A percentile compares a stretch with the other conserved stretches of the same genome.
phyloP scores from a whole-genome alignment of 345 rosid species.

The Rhizophora apiculata region DNA sequence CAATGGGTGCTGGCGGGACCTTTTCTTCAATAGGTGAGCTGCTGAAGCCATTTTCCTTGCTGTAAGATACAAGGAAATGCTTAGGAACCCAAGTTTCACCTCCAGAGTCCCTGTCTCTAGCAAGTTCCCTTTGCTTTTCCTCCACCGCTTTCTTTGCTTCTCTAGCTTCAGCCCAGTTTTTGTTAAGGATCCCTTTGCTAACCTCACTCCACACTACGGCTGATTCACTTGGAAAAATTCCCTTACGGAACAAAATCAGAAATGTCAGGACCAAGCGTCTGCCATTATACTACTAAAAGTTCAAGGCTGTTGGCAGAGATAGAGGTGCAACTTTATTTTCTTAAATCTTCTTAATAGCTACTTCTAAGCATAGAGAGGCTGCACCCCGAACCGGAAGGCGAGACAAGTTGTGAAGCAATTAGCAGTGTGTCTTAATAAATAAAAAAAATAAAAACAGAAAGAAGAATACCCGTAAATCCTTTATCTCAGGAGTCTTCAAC shows the following conservation, averaged over 20 bases:
- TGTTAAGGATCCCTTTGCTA: slow-evolving; percentile 49
- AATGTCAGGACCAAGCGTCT: not conserved
- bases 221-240: slow-evolving; percentile 55
- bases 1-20: slow-evolving; percentile 65
- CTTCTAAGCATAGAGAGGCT: no score
- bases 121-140: slow-evolving; percentile 53
- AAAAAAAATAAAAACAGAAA: not conserved
- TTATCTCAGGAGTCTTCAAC: slow-evolving; percentile 56
- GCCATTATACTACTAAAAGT: no score
- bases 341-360: no score
- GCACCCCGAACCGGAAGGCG: no score
- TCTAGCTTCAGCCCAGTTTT: slow-evolving; percentile 71
- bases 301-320: no score
- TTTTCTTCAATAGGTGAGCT: slow-evolving; percentile 48
- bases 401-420: no score
- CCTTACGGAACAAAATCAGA: slow-evolving; percentile 30
- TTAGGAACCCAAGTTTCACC: slow-evolving; percentile 64
- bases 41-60: slow-evolving; percentile 53
- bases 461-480: slow-evolving; percentile 50
- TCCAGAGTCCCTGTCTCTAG: slow-evolving; percentile 40
- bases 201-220: slow-evolving; percentile 67
- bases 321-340: no score
- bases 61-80: slow-evolving; percentile 44
- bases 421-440: no score
- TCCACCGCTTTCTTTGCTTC: slow-evolving; percentile 65